Conservation (phyloP, 2,329 filamentous ascomycete species). For the Penicillium sp. region DNA sequence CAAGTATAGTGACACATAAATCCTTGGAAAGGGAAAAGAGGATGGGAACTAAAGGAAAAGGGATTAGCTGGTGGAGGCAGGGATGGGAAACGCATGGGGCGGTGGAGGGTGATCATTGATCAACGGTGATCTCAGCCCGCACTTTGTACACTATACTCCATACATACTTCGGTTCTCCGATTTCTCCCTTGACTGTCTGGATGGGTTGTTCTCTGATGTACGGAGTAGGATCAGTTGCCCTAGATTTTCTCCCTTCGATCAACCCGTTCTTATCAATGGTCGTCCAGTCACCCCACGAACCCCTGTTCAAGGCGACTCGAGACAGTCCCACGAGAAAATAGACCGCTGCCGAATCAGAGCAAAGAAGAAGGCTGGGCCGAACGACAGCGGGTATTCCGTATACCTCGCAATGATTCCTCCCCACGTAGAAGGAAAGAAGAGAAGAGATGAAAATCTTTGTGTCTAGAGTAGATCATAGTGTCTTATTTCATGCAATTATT, state of each 20-base stretch:
- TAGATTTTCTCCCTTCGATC: background rate
- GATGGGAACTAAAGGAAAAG: conserved; percentile 3
- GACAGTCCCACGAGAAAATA: background rate
- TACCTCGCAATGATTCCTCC: background rate
- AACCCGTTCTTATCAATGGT: background rate
- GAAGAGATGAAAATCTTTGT: background rate
- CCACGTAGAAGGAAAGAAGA: background rate
- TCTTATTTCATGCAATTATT: background rate
- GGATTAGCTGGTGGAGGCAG: conserved; percentile 25
- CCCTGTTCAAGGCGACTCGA: conserved; percentile 12
- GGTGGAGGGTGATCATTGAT: conserved; percentile 32
- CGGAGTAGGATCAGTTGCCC: too few relatives aligned
- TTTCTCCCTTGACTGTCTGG: background rate
- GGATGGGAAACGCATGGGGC: conserved; percentile 28
- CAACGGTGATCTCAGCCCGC: conserved; percentile 10
- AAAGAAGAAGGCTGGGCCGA: conserved; percentile 26
- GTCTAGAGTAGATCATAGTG: too few relatives aligned
- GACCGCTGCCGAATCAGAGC: conserved; percentile 8
- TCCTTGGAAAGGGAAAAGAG: conserved; percentile 1
- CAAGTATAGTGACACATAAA: background rate
- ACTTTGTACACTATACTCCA: conserved; percentile 1
- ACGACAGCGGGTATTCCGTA: conserved; percentile 12
- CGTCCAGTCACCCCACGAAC: conserved; percentile 5
- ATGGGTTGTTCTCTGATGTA: background rate
- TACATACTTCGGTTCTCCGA: conserved; percentile 5